phyloP scores from a whole-genome alignment of 2,329 filamentous ascomycete genomes.

The Xylaria sp. region DNA sequence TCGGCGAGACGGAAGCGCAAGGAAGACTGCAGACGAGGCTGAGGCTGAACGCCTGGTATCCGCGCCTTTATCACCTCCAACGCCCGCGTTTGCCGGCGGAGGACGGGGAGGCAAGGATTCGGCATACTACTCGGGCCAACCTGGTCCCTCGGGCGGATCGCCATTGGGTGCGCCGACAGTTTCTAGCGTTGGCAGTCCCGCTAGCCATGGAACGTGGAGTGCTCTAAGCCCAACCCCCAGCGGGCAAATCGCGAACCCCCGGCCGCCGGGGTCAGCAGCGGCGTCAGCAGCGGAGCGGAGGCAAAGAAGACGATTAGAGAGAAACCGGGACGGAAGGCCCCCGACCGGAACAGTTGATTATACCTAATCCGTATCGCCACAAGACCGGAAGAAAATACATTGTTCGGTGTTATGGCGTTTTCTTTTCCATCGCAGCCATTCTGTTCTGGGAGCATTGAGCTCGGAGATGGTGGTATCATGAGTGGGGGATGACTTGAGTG shows the following conservation, averaged over 20 bases:
- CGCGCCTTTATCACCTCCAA: constrained; percentile 62
- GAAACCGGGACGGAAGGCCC: constrained; percentile 52
- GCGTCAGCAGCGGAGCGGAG: constrained; percentile 61
- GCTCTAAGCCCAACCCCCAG: constrained; percentile 60
- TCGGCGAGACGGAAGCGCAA: constrained; percentile 62
- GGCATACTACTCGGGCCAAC: constrained; percentile 67
- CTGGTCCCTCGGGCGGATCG: constrained; percentile 54
- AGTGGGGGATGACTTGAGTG: constrained; percentile 19
- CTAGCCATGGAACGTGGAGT: constrained; percentile 64
- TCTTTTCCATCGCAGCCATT: constrained; percentile 5
- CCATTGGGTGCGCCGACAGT: constrained; percentile 56
- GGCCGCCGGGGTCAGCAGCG: constrained; percentile 52
- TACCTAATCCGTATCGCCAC: constrained; percentile 20
- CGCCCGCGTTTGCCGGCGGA: constrained; percentile 65
- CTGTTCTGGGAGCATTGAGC: constrained; percentile 19
- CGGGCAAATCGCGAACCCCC: constrained; percentile 50
- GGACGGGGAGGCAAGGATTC: constrained; percentile 65
- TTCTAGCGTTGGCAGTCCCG: constrained; percentile 58
- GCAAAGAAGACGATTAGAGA: constrained; percentile 65
- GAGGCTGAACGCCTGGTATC: constrained; percentile 56
- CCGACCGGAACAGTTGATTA: constrained; percentile 44
- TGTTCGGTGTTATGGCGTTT: constrained; percentile 36
- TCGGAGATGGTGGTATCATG: constrained; percentile 24
- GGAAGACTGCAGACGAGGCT: constrained; percentile 56
- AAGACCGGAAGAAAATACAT: constrained; percentile 25